phyloP scores from a whole-genome alignment of 306 rosid genomes.

The Fagus sylvatica region DNA sequence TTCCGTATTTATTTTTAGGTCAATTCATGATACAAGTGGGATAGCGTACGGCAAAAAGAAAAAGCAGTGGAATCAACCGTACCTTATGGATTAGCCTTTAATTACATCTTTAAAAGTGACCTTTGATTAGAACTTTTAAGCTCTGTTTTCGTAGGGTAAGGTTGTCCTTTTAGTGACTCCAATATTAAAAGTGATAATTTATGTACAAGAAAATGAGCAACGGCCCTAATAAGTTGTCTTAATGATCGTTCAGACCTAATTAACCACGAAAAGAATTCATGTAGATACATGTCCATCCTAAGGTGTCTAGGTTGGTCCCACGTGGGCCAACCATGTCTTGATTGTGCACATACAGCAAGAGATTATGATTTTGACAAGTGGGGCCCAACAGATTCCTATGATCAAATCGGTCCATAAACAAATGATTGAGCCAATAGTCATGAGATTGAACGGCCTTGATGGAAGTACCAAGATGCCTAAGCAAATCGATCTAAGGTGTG shows the following conservation, averaged over 20 bases:
- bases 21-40: no score
- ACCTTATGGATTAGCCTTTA: background rate
- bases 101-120: background rate
- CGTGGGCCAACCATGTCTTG: constrained; percentile 2
- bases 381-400: background rate
- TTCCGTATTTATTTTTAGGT: no score
- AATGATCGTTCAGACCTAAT: background rate
- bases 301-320: background rate
- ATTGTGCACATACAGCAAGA: background rate
- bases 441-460: background rate
- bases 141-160: background rate
- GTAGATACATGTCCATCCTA: background rate
- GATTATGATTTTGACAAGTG: background rate
- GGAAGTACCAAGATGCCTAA: no score
- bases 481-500: background rate
- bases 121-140: background rate
- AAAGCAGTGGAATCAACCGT: no score
- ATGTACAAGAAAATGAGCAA: background rate
- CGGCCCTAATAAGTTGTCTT: background rate
- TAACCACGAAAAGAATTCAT: background rate
- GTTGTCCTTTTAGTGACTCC: background rate
- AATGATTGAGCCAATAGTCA: background rate
- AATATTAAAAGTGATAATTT: background rate
- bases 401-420: background rate
- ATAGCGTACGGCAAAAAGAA: no score